Evolutionary conservation across 177 flowering plant species (phyloP).

Genomic region (Tripterygium wilfordii): DNA sequence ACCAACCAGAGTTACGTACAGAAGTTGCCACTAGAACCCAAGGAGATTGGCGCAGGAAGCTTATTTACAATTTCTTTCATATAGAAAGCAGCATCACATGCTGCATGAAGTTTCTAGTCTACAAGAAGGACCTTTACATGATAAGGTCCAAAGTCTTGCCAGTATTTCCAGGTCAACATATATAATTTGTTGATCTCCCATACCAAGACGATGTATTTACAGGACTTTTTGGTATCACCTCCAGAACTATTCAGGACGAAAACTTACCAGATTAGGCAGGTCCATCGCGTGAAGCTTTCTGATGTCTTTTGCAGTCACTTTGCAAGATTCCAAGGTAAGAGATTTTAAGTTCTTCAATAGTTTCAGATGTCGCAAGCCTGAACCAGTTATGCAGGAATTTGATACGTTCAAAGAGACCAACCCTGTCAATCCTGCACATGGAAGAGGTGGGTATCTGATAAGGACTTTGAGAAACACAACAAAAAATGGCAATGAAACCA

Average conservation of each 20-base stretch:
- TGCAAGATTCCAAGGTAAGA: conserved; percentile 75
- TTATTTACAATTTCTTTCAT: conserved; percentile 37
- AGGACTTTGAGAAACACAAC: no score
- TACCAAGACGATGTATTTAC: conserved; percentile 1
- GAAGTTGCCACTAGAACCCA: no score
- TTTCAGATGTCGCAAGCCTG: conserved; percentile 61
- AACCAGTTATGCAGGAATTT: conserved; percentile 60
- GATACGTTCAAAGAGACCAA: conserved; percentile 79
- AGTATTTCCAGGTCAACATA: no score
- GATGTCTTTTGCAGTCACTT: conserved; percentile 80
- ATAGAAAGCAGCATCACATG: conserved; percentile 3
- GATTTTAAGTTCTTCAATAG: conserved; percentile 65
- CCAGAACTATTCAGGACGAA: conserved; percentile 65
- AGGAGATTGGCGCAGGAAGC: conserved; percentile 3
- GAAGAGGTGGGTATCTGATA: neutral
- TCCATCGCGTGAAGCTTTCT: conserved; percentile 62
- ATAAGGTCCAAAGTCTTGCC: no score
- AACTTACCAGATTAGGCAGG: conserved; percentile 71
- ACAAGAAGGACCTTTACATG: no score
- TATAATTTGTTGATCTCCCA: no score
- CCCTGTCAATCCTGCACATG: conserved; percentile 66
- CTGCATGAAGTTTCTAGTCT: no score
- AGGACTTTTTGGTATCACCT: neutral
- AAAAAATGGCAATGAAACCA: no score
- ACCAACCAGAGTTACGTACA: no score